Conservation (phyloP, 257 asterid genomes). For the Solanum pimpinellifolium region DNA sequence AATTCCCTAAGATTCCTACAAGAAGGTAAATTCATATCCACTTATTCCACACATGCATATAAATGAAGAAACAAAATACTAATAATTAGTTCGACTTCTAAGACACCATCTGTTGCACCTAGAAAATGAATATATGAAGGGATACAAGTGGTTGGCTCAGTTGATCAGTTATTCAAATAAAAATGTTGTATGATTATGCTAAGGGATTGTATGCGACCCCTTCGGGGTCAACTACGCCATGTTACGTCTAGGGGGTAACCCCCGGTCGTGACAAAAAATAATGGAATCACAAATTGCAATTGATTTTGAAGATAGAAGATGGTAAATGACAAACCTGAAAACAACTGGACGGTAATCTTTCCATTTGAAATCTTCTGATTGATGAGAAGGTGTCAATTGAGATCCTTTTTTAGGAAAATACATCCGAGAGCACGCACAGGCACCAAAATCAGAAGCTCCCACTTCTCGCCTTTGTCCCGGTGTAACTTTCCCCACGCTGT, state of each 20-base stretch:
- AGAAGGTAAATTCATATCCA: background rate
- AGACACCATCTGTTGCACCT: background rate
- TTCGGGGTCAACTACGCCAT: too few relatives aligned
- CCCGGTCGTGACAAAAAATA: too few relatives aligned
- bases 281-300: background rate
- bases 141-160: background rate
- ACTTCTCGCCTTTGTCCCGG: slow-evolving; percentile 86
- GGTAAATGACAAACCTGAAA: slow-evolving; percentile 50
- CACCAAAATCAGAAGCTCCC: slow-evolving; percentile 74
- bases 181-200: background rate
- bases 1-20: slow-evolving; percentile 82
- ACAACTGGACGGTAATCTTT: slow-evolving; percentile 96
- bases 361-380: slow-evolving; percentile 96
- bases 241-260: too few relatives aligned
- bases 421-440: slow-evolving; percentile 89
- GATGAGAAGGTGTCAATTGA: slow-evolving; percentile 79
- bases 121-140: background rate
- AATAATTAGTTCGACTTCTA: background rate
- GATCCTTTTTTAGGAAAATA: slow-evolving; percentile 85
- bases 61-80: background rate
- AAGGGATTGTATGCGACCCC: too few relatives aligned
- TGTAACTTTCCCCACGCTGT: slow-evolving; percentile 85
- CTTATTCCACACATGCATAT: background rate
- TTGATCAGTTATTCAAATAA: background rate
- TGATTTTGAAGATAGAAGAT: background rate